Conservation (phyloP, 1,284 basidiomycete species). For the Tremellales sp. region DNA sequence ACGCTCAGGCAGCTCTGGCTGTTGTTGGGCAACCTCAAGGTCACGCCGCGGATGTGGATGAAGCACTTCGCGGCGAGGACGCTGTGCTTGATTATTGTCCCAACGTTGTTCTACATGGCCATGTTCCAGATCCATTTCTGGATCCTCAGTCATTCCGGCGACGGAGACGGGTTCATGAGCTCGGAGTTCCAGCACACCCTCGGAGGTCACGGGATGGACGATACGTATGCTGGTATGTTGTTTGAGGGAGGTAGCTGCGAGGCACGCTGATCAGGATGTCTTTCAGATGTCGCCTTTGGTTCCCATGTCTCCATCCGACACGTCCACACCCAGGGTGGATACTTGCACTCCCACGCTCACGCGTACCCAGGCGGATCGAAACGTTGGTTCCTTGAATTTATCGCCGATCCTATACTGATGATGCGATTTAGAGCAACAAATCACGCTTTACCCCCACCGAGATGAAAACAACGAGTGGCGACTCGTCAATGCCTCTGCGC, state of each 20-base stretch:
- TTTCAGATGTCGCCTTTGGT: slow-evolving; percentile 77
- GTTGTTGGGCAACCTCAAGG: slow-evolving; percentile 79
- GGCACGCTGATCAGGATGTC: slow-evolving; percentile 1
- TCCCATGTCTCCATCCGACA: slow-evolving; percentile 82
- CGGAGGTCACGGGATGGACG: slow-evolving; percentile 81
- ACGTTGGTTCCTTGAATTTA: slow-evolving; percentile 51
- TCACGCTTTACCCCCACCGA: slow-evolving; percentile 93
- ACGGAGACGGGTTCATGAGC: slow-evolving; percentile 99
- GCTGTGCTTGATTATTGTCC: slow-evolving; percentile 80
- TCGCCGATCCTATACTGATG: background rate
- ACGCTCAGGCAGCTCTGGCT: slow-evolving; percentile 87
- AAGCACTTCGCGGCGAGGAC: slow-evolving; percentile 86
- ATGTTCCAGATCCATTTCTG: slow-evolving; percentile 95
- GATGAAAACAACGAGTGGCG: slow-evolving; percentile 91
- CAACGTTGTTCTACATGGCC: slow-evolving; percentile 83
- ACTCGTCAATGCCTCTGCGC: slow-evolving; percentile 64
- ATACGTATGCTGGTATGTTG: slow-evolving; percentile 77
- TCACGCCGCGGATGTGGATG: slow-evolving; percentile 69
- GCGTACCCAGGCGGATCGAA: slow-evolving; percentile 81
- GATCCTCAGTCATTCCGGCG: slow-evolving; percentile 82
- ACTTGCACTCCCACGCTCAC: slow-evolving; percentile 90
- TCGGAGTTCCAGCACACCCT: slow-evolving; percentile 97
- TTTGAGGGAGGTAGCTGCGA: background rate
- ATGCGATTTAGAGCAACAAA: slow-evolving; percentile 77
- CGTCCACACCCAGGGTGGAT: slow-evolving; percentile 94